Evolutionary conservation across 352 stramenopile species (phyloP).

Genomic region (Globisporangium nagaii): DNA sequence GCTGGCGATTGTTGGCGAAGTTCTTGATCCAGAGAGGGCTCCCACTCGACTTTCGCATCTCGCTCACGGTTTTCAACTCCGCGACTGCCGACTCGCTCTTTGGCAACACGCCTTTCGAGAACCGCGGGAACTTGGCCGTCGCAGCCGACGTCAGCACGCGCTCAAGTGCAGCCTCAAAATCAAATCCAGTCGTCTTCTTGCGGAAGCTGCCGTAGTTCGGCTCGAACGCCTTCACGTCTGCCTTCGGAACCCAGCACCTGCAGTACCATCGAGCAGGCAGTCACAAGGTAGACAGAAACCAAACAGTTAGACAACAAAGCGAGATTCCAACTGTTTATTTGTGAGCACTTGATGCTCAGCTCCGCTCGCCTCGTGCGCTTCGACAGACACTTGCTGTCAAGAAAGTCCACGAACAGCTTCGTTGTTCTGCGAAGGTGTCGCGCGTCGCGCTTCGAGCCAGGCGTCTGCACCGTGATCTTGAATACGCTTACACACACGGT

Average conservation of each 20-base stretch:
- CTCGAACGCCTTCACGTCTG: constrained; percentile 26
- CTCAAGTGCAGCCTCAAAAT: constrained; percentile 35
- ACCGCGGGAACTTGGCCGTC: constrained; percentile 33
- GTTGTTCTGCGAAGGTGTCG: constrained; percentile 22
- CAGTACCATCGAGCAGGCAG: not conserved
- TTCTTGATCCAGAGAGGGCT: constrained; percentile 26
- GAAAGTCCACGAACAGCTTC: constrained; percentile 45
- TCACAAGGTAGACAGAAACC: no score
- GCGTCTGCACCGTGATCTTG: constrained; percentile 54
- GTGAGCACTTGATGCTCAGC: no score
- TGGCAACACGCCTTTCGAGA: constrained; percentile 32
- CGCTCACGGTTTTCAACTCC: constrained; percentile 19
- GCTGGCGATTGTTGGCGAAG: constrained; percentile 30
- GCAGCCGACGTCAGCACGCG: constrained; percentile 29
- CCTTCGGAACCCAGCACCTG: constrained; percentile 41
- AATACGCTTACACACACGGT: not conserved
- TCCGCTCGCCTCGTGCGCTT: constrained; percentile 12
- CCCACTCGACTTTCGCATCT: constrained; percentile 21
- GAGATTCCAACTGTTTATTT: not conserved
- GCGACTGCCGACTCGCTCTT: constrained; percentile 9
- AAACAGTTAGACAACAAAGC: no score
- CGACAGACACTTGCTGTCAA: constrained; percentile 27
- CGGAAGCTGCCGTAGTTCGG: constrained; percentile 22
- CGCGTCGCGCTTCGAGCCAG: constrained; percentile 27
- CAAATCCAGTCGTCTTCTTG: constrained; percentile 15